Evolutionary conservation across 2,329 filamentous ascomycete genomes (phyloP).

Genomic region (Sporothrix euskadiensis): DNA sequence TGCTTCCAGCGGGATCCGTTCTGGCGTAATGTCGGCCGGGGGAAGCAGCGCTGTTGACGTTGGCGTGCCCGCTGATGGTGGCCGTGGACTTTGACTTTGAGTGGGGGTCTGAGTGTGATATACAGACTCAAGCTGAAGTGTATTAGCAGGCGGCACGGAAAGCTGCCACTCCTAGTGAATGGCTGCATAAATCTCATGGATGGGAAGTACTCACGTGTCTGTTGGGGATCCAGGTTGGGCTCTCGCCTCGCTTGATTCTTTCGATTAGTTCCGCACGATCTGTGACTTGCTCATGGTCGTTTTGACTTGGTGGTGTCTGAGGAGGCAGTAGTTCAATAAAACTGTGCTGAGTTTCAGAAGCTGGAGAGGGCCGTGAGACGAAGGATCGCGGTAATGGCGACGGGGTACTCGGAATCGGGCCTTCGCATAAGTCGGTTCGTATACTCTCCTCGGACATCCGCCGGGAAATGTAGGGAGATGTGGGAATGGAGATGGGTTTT

Average conservation of each 20-base stretch:
- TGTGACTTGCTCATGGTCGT: conserved; percentile 43
- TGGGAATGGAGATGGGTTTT: conserved; percentile 34
- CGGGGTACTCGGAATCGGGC: conserved; percentile 51
- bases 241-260: conserved; percentile 76
- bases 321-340: neutral
- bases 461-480: conserved; percentile 35
- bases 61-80: conserved; percentile 42
- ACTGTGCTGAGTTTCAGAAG: neutral
- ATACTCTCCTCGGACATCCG: conserved; percentile 61
- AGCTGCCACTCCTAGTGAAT: neutral
- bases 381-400: neutral
- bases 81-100: conserved; percentile 40
- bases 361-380: neutral
- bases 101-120: conserved; percentile 44
- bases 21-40: conserved; percentile 51
- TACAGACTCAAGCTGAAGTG: conserved; percentile 45
- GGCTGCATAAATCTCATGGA: neutral
- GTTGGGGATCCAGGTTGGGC: conserved; percentile 70
- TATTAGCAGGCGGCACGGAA: neutral
- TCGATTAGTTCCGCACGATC: conserved; percentile 80
- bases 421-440: conserved; percentile 62
- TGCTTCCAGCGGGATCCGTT: conserved; percentile 41
- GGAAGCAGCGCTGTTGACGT: conserved; percentile 43
- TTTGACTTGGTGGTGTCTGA: conserved; percentile 38
- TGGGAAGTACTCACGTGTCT: conserved; percentile 54